Conservation (phyloP, 2,329 filamentous ascomycete species). For the Pseudopithomyces chartarum region DNA sequence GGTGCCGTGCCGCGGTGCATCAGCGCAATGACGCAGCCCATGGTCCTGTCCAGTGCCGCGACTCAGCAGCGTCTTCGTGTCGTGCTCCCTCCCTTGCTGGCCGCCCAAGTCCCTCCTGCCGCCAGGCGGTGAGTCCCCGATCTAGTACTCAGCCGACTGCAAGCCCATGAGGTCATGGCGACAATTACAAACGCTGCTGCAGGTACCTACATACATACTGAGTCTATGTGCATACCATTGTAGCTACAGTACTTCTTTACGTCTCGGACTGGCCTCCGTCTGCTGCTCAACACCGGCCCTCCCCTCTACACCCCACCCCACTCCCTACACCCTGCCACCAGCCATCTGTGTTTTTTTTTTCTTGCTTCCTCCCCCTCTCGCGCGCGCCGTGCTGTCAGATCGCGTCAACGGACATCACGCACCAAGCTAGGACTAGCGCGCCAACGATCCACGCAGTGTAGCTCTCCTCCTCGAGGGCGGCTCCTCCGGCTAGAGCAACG, state of each 20-base stretch:
- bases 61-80: slow-evolving; percentile 17
- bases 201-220: slow-evolving; percentile 14
- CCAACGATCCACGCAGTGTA: no score
- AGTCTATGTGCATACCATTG: no score
- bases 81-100: slow-evolving; percentile 21
- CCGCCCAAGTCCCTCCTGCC: slow-evolving; percentile 17
- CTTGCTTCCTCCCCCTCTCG: no score
- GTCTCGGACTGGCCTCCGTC: slow-evolving; percentile 21
- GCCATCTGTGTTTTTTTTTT: no score
- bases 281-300: not conserved
- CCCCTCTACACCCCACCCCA: no score
- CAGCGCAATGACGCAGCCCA: slow-evolving; percentile 28
- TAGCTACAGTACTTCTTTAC: no score
- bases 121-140: slow-evolving; percentile 34
- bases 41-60: slow-evolving; percentile 5
- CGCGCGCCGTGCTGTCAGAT: not conserved
- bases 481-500: slow-evolving; percentile 3
- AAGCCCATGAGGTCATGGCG: no score
- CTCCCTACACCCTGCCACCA: no score
- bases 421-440: not conserved
- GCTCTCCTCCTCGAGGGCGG: not conserved
- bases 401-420: not conserved
- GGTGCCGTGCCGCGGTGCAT: slow-evolving; percentile 4
- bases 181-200: no score
- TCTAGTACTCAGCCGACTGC: not conserved